phyloP scores from a whole-genome alignment of 352 stramenopile genomes.

The Phytophthora europaea region DNA sequence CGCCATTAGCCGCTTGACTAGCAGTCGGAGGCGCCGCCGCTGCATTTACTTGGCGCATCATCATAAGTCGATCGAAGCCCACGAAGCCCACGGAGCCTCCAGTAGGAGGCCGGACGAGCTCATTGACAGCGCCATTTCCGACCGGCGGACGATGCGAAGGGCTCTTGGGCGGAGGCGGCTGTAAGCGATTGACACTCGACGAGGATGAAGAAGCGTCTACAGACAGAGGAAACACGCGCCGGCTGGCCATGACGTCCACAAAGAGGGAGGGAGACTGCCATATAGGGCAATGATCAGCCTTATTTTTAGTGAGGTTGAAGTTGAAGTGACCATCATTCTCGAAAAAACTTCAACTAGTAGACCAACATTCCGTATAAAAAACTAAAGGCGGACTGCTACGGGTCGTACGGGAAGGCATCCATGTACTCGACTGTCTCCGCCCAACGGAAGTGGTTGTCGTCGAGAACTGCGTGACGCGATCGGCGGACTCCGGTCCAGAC shows the following conservation, averaged over 20 bases:
- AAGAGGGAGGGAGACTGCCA: neutral
- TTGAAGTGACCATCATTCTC: slow-evolving; percentile 24
- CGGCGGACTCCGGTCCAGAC: slow-evolving; percentile 36
- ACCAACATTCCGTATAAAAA: slow-evolving; percentile 3
- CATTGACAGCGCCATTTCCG: slow-evolving; percentile 19
- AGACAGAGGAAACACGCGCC: slow-evolving; percentile 56
- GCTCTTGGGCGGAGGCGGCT: slow-evolving; percentile 60
- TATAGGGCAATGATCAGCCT: neutral
- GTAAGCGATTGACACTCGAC: slow-evolving; percentile 8
- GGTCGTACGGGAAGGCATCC: slow-evolving; percentile 40
- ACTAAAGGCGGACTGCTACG: neutral
- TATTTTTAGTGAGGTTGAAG: slow-evolving; percentile 20
- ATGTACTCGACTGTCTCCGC: slow-evolving; percentile 41
- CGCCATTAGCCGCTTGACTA: neutral
- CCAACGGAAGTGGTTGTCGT: slow-evolving; percentile 37
- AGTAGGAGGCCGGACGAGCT: slow-evolving; percentile 32
- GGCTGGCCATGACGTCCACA: slow-evolving; percentile 24
- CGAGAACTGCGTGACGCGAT: slow-evolving; percentile 21
- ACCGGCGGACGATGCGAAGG: slow-evolving; percentile 37
- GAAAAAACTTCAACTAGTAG: slow-evolving; percentile 14
- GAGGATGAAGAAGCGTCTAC: slow-evolving; percentile 35
- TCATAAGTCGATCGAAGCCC: slow-evolving; percentile 57
- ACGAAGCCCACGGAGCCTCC: slow-evolving; percentile 20
- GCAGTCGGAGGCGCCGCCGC: slow-evolving; percentile 18
- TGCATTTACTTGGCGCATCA: slow-evolving; percentile 68